These are phyloP conservation scores for Suillus sp. DNA, from an alignment of 768 basidiomycete species.

Conservation along the genomic window DNA sequence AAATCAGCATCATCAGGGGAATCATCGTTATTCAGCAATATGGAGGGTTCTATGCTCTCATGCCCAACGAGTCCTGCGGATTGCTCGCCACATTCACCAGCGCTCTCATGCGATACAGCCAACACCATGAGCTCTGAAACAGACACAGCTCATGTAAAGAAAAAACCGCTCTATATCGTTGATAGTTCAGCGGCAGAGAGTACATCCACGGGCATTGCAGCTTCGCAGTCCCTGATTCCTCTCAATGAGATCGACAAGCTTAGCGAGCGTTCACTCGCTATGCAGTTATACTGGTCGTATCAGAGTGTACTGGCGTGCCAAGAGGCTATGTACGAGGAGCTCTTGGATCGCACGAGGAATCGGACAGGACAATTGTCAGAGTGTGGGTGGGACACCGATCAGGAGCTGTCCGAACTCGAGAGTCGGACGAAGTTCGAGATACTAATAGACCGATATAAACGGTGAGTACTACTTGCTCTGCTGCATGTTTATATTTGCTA, in stretches of 20 bases:
- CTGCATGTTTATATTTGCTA: background rate
- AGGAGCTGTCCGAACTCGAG: conserved; percentile 58
- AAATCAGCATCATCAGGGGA: conserved; percentile 36
- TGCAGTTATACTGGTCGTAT: conserved; percentile 71
- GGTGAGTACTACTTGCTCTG: conserved; percentile 37
- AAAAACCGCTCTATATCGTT: conserved; percentile 42
- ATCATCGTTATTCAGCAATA: conserved; percentile 34
- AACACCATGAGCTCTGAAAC: conserved; percentile 8
- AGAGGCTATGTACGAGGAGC: conserved; percentile 79
- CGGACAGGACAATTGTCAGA: conserved; percentile 51
- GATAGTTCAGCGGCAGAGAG: conserved; percentile 50
- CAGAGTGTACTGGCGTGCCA: conserved; percentile 63
- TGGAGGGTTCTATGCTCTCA: conserved; percentile 29
- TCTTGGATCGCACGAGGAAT: conserved; percentile 63
- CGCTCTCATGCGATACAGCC: background rate
- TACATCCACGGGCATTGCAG: conserved; percentile 36
- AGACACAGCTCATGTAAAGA: conserved; percentile 13
- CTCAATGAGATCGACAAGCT: conserved; percentile 46
- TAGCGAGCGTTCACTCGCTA: conserved; percentile 63
- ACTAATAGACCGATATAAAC: conserved; percentile 57
- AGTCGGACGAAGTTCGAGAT: conserved; percentile 60
- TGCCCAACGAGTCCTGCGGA: conserved; percentile 22
- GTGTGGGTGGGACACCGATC: conserved; percentile 73
- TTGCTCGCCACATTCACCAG: conserved; percentile 22
- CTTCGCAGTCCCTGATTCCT: conserved; percentile 40